Percentiles rank a stretch among this genome's conserved stretches.
These are phyloP conservation scores for Alliaria petiolata DNA, from an alignment of 345 rosid genomes.

Conservation along the genomic window DNA sequence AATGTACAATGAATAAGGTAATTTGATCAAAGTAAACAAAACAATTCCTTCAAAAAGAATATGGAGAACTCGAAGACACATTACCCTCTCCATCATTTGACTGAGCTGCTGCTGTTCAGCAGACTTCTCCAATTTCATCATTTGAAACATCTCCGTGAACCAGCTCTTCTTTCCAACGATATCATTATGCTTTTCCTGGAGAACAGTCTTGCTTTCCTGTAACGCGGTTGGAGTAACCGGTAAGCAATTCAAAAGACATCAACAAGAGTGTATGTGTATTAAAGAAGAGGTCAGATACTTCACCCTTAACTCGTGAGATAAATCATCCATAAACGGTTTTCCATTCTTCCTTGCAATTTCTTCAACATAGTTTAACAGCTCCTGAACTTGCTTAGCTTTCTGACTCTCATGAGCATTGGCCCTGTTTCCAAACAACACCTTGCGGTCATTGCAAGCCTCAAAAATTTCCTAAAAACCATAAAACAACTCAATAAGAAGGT, in stretches of 20 bases:
- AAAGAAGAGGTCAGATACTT: too few species aligned
- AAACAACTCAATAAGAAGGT: neutral
- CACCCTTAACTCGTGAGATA: constrained; percentile 54
- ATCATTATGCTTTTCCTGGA: neutral
- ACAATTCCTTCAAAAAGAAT: too few species aligned
- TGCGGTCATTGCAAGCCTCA: too few species aligned
- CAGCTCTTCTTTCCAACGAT: neutral
- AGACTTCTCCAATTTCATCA: neutral
- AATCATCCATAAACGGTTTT: constrained; percentile 56
- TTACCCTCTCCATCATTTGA: constrained; percentile 1
- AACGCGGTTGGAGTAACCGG: neutral
- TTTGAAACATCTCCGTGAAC: neutral
- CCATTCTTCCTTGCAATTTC: constrained; percentile 45
- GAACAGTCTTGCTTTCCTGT: neutral
- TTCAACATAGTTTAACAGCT: constrained; percentile 50
- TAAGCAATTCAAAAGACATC: neutral
- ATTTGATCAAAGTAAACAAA: too few species aligned
- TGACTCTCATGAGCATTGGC: constrained; percentile 12
- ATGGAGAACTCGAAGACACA: neutral
- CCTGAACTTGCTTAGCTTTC: constrained; percentile 44
- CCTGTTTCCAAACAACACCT: too few species aligned
- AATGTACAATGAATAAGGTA: too few species aligned
- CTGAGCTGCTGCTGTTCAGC: neutral
- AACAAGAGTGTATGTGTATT: neutral
- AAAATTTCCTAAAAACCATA: neutral